Evolutionary conservation across 306 rosid genomes (phyloP), one percentile per base, ranked within the genome.

Genomic region (Potentilla sterilis): DNA sequence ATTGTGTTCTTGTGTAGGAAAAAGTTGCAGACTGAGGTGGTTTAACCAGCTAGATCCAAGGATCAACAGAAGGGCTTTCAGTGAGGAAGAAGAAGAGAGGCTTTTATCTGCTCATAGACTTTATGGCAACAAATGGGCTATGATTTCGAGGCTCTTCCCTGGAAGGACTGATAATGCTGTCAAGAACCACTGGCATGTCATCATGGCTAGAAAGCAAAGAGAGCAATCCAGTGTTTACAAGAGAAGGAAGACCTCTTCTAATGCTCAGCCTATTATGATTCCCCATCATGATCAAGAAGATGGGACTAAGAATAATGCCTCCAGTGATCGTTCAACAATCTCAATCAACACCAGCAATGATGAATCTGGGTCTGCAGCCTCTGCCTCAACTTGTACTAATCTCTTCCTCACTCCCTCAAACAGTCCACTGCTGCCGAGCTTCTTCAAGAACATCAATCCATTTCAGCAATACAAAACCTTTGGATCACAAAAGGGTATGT

Each of bases 21-120:
- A 93, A 75, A 93, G 98, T 72, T 93, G 98, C 69, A 89, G 98
- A 89, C 79, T 93, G 74, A 93, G 98, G 74, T 93, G 98, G 98
- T 93, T 91, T 77, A 93, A 93, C 66, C 98, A 93, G 67, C 83
- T 93, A 64, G 98, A 93, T 75, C 97, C 98, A 48, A 86, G 88
- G 70, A 91, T 93, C 10, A 93, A 93, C 88, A 85, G 77, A 64
- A 79, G 78, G 87, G 80, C 92, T 2, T 93, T 93, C 51, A 81
- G 81, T 11, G 91, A 89, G 37, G 97, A 91, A 69, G 98, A 93
- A 81, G 97, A 89, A 75, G 97, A 84, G 48, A 89, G 89, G 38
- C 89, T 93, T 4, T 47, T 93, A 66, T 72, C 79, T 16, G 89
- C 92, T 4, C 96, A 93, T 9, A 88, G 80, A 71, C 66, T 89